These are phyloP conservation scores for Wickerhamiella cacticola DNA, from an alignment of 805 yeast species.

Conservation along the genomic window DNA sequence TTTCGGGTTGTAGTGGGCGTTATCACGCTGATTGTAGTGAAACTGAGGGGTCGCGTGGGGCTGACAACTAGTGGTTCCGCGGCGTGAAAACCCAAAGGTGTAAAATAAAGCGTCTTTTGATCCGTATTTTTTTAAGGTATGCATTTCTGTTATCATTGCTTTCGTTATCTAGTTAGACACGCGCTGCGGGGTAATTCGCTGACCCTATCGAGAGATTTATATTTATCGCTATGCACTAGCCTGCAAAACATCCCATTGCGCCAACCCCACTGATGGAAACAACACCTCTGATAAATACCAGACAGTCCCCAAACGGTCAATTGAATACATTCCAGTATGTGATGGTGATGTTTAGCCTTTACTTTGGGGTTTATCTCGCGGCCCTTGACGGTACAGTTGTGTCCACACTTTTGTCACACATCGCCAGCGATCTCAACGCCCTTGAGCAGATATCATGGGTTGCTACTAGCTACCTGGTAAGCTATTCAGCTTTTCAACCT, in stretches of 20 bases:
- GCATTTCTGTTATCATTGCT: too few relatives aligned
- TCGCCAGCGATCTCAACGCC: constrained; percentile 47
- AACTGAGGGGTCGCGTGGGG: too few relatives aligned
- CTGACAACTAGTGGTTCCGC: too few relatives aligned
- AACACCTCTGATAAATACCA: not conserved
- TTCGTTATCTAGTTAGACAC: too few relatives aligned
- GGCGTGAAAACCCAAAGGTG: too few relatives aligned
- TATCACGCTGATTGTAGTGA: too few relatives aligned
- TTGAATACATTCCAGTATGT: constrained; percentile 1
- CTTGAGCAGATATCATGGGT: constrained; percentile 51
- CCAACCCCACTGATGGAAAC: constrained; percentile 3
- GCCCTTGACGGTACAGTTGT: constrained; percentile 52
- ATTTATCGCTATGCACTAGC: not conserved
- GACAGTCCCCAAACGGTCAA: not conserved
- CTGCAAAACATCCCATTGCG: constrained; percentile 1
- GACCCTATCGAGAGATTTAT: too few relatives aligned
- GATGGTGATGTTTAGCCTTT: constrained; percentile 21
- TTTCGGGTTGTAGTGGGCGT: too few relatives aligned
- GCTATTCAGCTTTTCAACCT: constrained; percentile 66
- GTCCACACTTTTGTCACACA: constrained; percentile 44
- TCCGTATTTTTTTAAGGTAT: too few relatives aligned
- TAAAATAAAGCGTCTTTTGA: too few relatives aligned
- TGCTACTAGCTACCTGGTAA: constrained; percentile 56
- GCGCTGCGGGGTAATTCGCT: too few relatives aligned
- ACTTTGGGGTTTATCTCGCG: constrained; percentile 34